phyloP scores from a whole-genome alignment of 169 alveolate species.

The Plasmodium sp. region DNA sequence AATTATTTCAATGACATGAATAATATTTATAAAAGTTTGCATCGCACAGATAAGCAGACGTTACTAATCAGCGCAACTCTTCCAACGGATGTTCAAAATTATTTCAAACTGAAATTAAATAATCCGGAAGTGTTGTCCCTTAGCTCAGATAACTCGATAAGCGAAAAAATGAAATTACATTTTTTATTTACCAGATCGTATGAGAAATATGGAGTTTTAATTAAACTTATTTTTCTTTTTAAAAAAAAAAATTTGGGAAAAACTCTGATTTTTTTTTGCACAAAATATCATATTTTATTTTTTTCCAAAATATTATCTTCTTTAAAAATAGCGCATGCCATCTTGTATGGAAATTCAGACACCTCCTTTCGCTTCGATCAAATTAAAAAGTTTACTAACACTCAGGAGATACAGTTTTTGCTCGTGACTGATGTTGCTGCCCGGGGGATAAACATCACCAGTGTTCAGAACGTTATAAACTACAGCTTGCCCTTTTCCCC shows the following conservation, averaged over 20 bases:
- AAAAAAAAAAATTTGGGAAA: slow-evolving; percentile 83
- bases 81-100: slow-evolving; percentile 93
- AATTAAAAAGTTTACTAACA: slow-evolving; percentile 84
- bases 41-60: slow-evolving; percentile 86
- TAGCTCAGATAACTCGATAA: slow-evolving; percentile 89
- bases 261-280: slow-evolving; percentile 90
- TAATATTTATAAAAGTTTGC: slow-evolving; percentile 82
- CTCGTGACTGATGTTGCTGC: slow-evolving; percentile 99
- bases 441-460: slow-evolving; percentile 98
- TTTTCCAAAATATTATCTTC: slow-evolving; percentile 82
- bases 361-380: slow-evolving; percentile 88
- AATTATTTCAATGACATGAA: slow-evolving; percentile 94
- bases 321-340: slow-evolving; percentile 77
- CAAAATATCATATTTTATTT: slow-evolving; percentile 92
- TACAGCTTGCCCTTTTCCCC: slow-evolving; percentile 97
- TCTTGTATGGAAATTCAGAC: slow-evolving; percentile 91
- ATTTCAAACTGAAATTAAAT: slow-evolving; percentile 92
- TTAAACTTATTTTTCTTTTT: slow-evolving; percentile 80
- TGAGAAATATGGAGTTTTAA: slow-evolving; percentile 90
- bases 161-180: slow-evolving; percentile 78
- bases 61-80: slow-evolving; percentile 96
- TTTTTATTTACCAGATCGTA: slow-evolving; percentile 84
- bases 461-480: slow-evolving; percentile 97
- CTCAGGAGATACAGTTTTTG: slow-evolving; percentile 86
- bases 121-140: slow-evolving; percentile 91